Evolutionary conservation across 352 stramenopile genomes (phyloP), one percentile per base, ranked within the genome.

Genomic region (Phytophthora meadii): DNA sequence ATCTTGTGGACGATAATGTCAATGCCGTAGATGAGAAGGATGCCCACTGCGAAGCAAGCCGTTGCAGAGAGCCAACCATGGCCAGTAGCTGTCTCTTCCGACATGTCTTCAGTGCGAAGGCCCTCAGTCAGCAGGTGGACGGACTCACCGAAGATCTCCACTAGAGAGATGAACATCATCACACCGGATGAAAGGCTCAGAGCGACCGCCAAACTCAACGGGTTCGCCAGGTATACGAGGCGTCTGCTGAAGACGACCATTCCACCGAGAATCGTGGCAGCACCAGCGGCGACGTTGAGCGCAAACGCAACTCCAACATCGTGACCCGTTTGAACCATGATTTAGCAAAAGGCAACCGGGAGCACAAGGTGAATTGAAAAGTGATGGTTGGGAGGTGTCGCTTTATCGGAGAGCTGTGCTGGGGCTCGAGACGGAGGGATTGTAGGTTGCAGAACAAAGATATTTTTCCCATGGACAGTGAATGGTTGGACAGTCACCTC

Each of bases 1-100:
- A 80, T 56, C 53, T 71, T 72, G 62, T 81, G 74, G 15, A 85
- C 74, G 25, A 89, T 52, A 2, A 37, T 4, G 50, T 88, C 77
- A 48, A 87, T 70, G 15, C 57, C 32, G 59, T 87, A 87, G 54
- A 87, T 85, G 30, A 88, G 52, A 2, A 52, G 32, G 7, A 98
- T 90, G 32, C 92, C 94, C 14, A 62, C 79, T 66, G 93, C 96
- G 66, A 98, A 97, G 72, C 79, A 96, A 1, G 79, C 52, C 6
- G 92, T 97, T 10, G 89, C 82, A 49, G 79, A 79, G 27, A 96
- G 65, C 75, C 94, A 97, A 0, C 80, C 88, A 42, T 90, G 76
- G 9, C 76, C 73, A 5, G 34, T 61, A 9, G 72, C 70, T 0
- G 70, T 82, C 5, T 74, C 54, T 14, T 74, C 52, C 15, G 65